Base-by-base conservation (phyloP, 306 rosid genomes). In the Castanea sativa region DNA sequence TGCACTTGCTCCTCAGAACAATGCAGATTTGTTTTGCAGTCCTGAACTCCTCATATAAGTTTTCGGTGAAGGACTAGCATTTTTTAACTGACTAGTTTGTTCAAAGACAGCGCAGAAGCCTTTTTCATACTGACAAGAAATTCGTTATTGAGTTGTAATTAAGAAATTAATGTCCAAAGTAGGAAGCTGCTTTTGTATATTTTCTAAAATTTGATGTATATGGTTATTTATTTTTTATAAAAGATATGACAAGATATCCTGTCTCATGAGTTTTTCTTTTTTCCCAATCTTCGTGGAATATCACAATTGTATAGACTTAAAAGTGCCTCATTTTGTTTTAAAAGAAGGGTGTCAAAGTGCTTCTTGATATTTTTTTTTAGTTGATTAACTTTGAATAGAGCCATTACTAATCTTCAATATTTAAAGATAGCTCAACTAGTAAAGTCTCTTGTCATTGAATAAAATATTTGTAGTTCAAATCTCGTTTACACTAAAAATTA, bases 111-210 rank as follows among this genome's bases (percentile, higher is more conserved):
- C 68, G n/a, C n/a, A 20, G 11, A 70, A 49, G 52, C 52, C 15
- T 75, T 68, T 49, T 60, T 35, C 29, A 23, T 78, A 38, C 38
- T 4, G n/a, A 76, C 49, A 12, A 20, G 69, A 73, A 77, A 69
- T 79, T 49, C 53, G 53, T 49, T 49, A 49, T 49, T 49, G 53
- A 49, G 53, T 49, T 49, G 53, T 21, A 59, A 38, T 53, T 60
- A 33, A 25, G 82, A 73, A 29, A 67, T 30, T 45, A 55, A 55
- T 76, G 45, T 65, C 7, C 9, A 45, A 43, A n/a, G 18, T 18
- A 38, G 18, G 14, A 61, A n/a, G 41, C 78, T 30, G 45, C 70
- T 58, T 8, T 21, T 41, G 80, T 77, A 81, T 69, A 85, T 74
- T 55, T 73, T 69, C 32, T 52, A 64, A 53, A 21, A 30, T 69